Conservation (phyloP, 106 monocot genomes). For the Phalaenopsis equestris region DNA sequence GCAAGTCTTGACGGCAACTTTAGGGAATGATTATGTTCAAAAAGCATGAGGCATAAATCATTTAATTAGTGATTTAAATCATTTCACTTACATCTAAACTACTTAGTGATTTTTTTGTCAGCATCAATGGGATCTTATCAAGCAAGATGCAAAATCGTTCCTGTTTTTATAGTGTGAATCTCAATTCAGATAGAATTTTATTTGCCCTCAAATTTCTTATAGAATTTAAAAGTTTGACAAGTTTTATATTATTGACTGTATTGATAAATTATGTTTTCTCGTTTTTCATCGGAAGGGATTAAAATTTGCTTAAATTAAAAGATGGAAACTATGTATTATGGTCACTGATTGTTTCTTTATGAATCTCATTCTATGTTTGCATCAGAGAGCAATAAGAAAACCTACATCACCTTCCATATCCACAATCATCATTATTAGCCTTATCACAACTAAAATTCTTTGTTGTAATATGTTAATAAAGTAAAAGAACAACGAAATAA, state of each 20-base stretch:
- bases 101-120: not conserved
- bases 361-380: not conserved
- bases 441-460: not conserved
- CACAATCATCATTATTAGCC: not conserved
- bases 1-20: not conserved
- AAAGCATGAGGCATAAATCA: not conserved
- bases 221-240: not conserved
- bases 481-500: not conserved
- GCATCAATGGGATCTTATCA: not conserved
- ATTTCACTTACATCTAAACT: not conserved
- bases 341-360: not conserved
- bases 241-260: not conserved
- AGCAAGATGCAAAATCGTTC: not conserved
- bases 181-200: not conserved
- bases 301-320: slow-evolving; percentile 2
- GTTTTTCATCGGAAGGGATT: not conserved
- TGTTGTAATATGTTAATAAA: not conserved
- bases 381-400: not conserved
- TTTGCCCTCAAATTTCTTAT: not conserved
- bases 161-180: not conserved
- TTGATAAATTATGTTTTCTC: not conserved
- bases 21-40: too few species aligned
- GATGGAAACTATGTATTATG: not conserved
- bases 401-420: not conserved
- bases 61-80: not conserved